Evolutionary conservation across 164 flowering plant species (phyloP), one percentile per base, ranked within the genome.

Genomic region (Cinnamomum micranthum): DNA sequence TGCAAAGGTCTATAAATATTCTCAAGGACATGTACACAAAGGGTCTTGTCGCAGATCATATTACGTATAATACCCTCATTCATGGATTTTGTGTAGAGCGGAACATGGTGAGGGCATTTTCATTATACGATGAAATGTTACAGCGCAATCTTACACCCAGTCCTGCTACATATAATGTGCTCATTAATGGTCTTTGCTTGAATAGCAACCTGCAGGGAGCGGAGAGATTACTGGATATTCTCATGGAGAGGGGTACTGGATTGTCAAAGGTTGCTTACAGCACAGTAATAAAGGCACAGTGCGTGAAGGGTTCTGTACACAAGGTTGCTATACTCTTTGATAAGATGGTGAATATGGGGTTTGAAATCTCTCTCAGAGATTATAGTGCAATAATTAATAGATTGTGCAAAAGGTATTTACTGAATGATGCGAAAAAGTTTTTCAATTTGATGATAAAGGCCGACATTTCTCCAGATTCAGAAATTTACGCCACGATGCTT

Each of bases 311-410:
- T 28, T 83, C 86, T 84, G 80, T 78, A 27, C 23, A 35, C 7
- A 87, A 72, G 65, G 89, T 90, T 24, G 25, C 79, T 51, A 20
- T 20, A 2, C 79, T 86, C 50, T 91, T 94, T 80, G 72, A 76
- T 75, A 79, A 84, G 77, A 87, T 92, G 94, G 70, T 78, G 73
- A 84, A 82, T 68, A 81, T 75, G 78, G 92, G 95, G 6, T 91
- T 82, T 80, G 84, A 80, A 60, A 64, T 86, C 41, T 84, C 93
- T 25, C 72, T 92, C 19, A 81, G 74, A 74, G 98, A 94, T 80
- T 94, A 83, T 65, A 81, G 88, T 86, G 87, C 94, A 52, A 86
- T 88, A 52, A 87, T 94, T 69, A 92, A 87, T 82, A 87, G 97
- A 77, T 82, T 93, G 75, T 90, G 91, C 84, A 91, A 87, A 83